Base-by-base conservation (phyloP, 257 asterid genomes). In the Solanum ossicruentum region DNA sequence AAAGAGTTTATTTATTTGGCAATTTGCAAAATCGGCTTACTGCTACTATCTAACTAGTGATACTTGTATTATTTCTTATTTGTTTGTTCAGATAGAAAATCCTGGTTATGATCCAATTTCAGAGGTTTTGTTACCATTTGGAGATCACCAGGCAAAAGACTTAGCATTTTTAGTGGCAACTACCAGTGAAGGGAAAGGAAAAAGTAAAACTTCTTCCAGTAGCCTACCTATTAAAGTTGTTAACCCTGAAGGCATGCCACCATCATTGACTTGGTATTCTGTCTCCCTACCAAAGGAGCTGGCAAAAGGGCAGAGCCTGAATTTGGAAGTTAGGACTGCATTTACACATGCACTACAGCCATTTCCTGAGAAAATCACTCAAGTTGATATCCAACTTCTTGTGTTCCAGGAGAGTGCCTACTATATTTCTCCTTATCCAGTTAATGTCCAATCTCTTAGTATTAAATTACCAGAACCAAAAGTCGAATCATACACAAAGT, bases 361-460 rank as follows among this genome's bases (percentile, higher is more conserved):
- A 54, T 93, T 94, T 91, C 99, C 99, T 70, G 98, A 94, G 89
- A 95, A 92, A 87, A 94, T 93, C 80, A 93, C 99, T 86, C 99
- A 97, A 91, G 96, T 95, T 83, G 98, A 95, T 86, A 72, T 84
- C 85, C 99, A 93, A 90, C 98, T 94, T 79, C 84, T 97, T 80
- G 92, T 91, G 85, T 93, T 94, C 88, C 98, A 94, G 88, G 99
- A 94, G 66, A 85, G 96, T 88, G 99, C 99, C 41, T 88, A 93
- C 91, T 94, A 85, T 89, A 91, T 95, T 73, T 94, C 98, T 82
- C 95, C 98, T 63, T 95, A 97, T 86, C 80, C 87, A 21, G 98
- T 97, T 83, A 89, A 92, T 87, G 92, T 80, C 65, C 99, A 97
- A 92, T 92, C 96, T 4, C 96, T 95, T 36, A 88, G 93, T 71